phyloP scores from a whole-genome alignment of 257 asterid species.

The Handroanthus guayacan region DNA sequence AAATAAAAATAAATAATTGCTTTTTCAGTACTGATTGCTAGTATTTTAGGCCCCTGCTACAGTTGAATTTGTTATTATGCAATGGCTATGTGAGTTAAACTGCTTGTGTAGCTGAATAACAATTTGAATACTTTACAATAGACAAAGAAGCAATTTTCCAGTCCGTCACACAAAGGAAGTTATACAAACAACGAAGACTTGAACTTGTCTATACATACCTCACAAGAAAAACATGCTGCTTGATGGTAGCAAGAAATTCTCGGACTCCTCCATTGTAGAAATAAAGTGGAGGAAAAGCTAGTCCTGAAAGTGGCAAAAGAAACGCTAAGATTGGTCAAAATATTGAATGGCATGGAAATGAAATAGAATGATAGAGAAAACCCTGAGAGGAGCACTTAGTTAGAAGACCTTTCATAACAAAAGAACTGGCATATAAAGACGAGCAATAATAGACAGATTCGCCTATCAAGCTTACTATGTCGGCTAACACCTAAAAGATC shows the following conservation, averaged over 20 bases:
- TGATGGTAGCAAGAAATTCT: slow-evolving; percentile 88
- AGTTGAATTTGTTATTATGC: slow-evolving; percentile 11
- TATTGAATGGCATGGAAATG: neutral
- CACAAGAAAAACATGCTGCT: slow-evolving; percentile 80
- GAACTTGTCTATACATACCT: slow-evolving; percentile 60
- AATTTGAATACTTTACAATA: slow-evolving; percentile 7
- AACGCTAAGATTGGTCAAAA: slow-evolving; percentile 16
- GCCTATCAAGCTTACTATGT: neutral
- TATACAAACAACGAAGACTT: slow-evolving; percentile 32
- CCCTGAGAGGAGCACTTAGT: neutral
- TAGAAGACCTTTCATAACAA: neutral
- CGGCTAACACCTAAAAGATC: neutral
- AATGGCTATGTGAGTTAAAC: neutral
- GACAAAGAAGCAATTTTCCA: slow-evolving; percentile 12
- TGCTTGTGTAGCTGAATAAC: neutral
- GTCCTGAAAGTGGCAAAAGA: slow-evolving; percentile 59
- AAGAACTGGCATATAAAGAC: neutral
- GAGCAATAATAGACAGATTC: neutral
- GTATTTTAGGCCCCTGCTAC: neutral
- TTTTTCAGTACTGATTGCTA: no score
- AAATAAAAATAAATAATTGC: neutral
- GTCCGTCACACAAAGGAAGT: slow-evolving; percentile 9
- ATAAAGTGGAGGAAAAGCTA: slow-evolving; percentile 95
- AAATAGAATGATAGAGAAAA: slow-evolving; percentile 7
- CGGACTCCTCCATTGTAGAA: slow-evolving; percentile 96